phyloP scores from a whole-genome alignment of 2,329 filamentous ascomycete genomes.

The Apiospora koreana region DNA sequence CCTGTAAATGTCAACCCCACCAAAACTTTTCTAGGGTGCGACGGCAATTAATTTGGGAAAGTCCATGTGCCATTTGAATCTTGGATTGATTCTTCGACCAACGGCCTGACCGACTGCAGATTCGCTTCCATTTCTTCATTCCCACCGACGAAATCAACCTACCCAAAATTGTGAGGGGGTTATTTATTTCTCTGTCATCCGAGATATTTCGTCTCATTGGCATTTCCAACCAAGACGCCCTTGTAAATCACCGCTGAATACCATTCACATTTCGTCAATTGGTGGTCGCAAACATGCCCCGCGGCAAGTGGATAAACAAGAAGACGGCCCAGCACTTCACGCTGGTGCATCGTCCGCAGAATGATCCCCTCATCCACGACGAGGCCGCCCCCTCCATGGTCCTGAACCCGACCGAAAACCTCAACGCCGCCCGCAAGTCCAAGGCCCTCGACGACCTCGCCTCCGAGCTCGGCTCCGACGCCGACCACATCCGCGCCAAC shows the following conservation, averaged over 20 bases:
- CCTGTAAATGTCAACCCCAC: slow-evolving; percentile 8
- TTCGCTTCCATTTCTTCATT: neutral
- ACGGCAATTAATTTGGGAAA: slow-evolving; percentile 1
- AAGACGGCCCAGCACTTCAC: slow-evolving; percentile 91
- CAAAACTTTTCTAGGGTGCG: slow-evolving; percentile 11
- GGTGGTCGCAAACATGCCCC: slow-evolving; percentile 7
- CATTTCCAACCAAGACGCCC: too few species aligned
- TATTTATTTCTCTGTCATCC: neutral
- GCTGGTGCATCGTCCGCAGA: slow-evolving; percentile 92
- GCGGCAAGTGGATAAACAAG: slow-evolving; percentile 58
- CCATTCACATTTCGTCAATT: neutral
- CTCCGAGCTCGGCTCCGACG: slow-evolving; percentile 71
- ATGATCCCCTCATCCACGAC: slow-evolving; percentile 97
- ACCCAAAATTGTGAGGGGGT: neutral
- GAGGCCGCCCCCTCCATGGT: slow-evolving; percentile 86
- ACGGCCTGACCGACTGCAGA: neutral
- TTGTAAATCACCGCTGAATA: neutral
- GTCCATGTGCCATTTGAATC: neutral
- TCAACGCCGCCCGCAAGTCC: slow-evolving; percentile 46
- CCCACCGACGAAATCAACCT: neutral
- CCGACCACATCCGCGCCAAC: slow-evolving; percentile 72
- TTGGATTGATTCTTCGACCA: neutral
- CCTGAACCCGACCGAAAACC: slow-evolving; percentile 66
- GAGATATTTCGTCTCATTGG: neutral
- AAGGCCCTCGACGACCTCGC: slow-evolving; percentile 76